phyloP scores from a whole-genome alignment of 176 grass and related monocot genomes.

The Lolium multiflorum region DNA sequence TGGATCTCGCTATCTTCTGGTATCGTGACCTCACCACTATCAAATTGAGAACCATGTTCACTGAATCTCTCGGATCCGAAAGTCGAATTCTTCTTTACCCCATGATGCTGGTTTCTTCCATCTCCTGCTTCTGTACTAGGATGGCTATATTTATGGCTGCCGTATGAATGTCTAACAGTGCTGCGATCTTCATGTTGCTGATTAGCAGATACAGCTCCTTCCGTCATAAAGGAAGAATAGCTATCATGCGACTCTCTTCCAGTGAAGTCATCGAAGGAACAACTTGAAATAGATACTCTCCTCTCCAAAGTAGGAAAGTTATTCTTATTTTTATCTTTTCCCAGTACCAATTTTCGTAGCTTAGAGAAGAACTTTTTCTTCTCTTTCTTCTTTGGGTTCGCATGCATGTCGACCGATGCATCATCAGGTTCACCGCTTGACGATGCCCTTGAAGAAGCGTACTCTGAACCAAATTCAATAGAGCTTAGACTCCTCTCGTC shows the following conservation, averaged over 20 bases:
- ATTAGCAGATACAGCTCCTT: conserved; percentile 26
- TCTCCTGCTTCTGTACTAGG: conserved; percentile 30
- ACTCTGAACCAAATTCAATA: conserved; percentile 81
- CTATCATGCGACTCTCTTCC: conserved; percentile 67
- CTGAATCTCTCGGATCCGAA: conserved; percentile 38
- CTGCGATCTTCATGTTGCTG: conserved; percentile 20
- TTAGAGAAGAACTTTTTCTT: conserved; percentile 78
- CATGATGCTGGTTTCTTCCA: conserved; percentile 44
- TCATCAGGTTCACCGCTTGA: conserved; percentile 66
- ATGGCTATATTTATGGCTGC: conserved; percentile 38
- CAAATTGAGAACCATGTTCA: conserved; percentile 38
- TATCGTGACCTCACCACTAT: conserved; percentile 14
- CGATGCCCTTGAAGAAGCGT: conserved; percentile 65
- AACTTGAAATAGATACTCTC: conserved; percentile 60
- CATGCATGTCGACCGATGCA: conserved; percentile 37
- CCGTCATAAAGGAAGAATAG: conserved; percentile 64
- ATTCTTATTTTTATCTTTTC: conserved; percentile 60
- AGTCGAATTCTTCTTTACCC: conserved; percentile 26
- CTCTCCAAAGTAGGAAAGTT: conserved; percentile 44
- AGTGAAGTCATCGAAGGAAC: conserved; percentile 63
- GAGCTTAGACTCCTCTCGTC: conserved; percentile 51
- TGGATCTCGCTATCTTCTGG: conserved; percentile 57
- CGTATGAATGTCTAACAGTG: conserved; percentile 38
- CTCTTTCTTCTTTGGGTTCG: conserved; percentile 51
- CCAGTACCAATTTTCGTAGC: conserved; percentile 74